Conservation (phyloP, 371 early-diverging fungal genomes). For the Mucor velutinosus region DNA sequence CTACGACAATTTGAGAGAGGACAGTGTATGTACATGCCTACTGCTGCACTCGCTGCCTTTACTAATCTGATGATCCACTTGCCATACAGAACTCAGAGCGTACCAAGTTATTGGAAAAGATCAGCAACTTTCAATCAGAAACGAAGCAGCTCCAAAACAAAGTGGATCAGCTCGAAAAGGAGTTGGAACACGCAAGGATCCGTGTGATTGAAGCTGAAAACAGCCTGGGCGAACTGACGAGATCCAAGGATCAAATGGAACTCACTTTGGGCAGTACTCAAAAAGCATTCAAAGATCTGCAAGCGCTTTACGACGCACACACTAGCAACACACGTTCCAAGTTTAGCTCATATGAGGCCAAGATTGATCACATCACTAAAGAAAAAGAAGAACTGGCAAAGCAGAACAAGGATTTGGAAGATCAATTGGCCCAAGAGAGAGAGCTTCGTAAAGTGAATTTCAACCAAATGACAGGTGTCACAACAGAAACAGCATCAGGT, state of each 20-base stretch:
- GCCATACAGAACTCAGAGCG: not conserved
- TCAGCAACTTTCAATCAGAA: not conserved
- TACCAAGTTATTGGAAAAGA: not conserved
- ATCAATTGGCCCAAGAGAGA: not conserved
- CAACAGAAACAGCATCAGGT: not conserved
- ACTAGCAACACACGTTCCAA: not conserved
- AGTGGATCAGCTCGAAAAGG: not conserved
- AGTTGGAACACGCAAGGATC: constrained; percentile 1
- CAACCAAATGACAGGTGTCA: not conserved
- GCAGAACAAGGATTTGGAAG: constrained; percentile 1
- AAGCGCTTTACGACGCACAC: not conserved
- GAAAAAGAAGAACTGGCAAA: not conserved
- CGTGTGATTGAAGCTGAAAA: not conserved
- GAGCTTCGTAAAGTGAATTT: constrained; percentile 9
- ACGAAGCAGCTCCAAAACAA: not conserved
- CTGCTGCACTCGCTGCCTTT: not conserved
- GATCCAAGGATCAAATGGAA: not conserved
- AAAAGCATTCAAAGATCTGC: constrained; percentile 3
- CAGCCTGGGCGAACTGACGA: not conserved
- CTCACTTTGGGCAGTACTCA: not conserved
- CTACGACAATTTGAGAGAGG: not conserved
- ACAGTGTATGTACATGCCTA: not conserved
- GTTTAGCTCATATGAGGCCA: not conserved
- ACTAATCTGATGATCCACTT: not conserved
- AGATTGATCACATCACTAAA: not conserved